Base-by-base conservation (phyloP, 1,139 yeast genomes). In the Saccharomyces hybrid region DNA sequence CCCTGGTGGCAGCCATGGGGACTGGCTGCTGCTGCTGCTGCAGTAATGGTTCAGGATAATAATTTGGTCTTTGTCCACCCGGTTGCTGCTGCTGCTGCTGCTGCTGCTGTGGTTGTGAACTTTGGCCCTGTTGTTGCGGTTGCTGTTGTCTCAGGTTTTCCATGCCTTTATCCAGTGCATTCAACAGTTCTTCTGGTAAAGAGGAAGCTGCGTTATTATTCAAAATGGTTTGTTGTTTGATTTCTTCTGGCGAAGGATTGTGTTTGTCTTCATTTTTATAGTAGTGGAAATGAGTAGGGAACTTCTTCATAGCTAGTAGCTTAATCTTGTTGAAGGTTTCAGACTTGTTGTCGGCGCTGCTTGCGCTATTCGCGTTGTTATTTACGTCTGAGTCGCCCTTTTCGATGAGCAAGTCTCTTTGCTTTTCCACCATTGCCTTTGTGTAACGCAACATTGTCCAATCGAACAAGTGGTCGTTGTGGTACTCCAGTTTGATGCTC, bases 391-490 rank as follows among this genome's bases (percentile, higher is more conserved):
- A 38, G 24, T 41, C 50, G 54, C 41, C 57, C 55, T 53, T 59
- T 58, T 47, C 53, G 56, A 57, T 48, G n/a, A 58, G 59, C 14
- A 57, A 49, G 27, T 63, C 67, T 48, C 61, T 65, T 50, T 67
- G 72, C 54, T 67, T 69, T 55, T 70, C 69, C 11, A 67, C 64
- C 68, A 69, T 75, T 68, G 62, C 83, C 78, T 72, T 84, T 82
- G 74, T 85, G 81, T 74, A 85, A 85, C 75, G 88, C 84, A 88
- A 86, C 67, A 91, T 82, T 34, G 98, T 91, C 99, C 99, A 93
- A 73, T 93, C 99, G 73, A 90, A 93, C 26, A 93, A 84, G 72
- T 90, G 93, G 73, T 93, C 99, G 71, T 91, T 93, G 64, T 88
- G 84, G 72, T 89, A 93, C 59, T 89, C 89, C 71, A 91, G 93